Evolutionary conservation across 2,329 filamentous ascomycete species (phyloP).

Genomic region (Trichophyton mentagrophytes): DNA sequence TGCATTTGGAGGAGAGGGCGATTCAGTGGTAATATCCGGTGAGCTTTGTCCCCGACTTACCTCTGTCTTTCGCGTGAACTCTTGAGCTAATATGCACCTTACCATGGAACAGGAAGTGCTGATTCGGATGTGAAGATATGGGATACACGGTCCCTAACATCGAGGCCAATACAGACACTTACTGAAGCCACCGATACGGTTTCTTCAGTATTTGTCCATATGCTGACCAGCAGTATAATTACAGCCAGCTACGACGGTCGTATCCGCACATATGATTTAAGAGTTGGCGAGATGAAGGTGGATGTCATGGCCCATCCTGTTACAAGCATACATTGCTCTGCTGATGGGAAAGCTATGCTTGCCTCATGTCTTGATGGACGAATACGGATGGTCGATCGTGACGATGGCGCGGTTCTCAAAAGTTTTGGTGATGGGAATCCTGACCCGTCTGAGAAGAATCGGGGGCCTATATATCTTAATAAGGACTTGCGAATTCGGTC

Average conservation of each 20-base stretch:
- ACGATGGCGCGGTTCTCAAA: constrained; percentile 58
- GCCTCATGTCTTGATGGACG: constrained; percentile 64
- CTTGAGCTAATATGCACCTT: neutral
- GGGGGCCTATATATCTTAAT: constrained; percentile 41
- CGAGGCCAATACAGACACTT: constrained; percentile 33
- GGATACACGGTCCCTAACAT: constrained; percentile 29
- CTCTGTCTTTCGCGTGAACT: neutral
- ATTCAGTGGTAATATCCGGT: constrained; percentile 57
- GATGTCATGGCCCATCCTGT: constrained; percentile 58
- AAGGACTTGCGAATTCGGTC: constrained; percentile 61
- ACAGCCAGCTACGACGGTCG: constrained; percentile 74
- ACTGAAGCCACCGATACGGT: constrained; percentile 32
- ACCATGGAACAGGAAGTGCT: constrained; percentile 24
- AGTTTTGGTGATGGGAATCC: constrained; percentile 45
- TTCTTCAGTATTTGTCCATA: constrained; percentile 29
- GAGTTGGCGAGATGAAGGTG: constrained; percentile 56
- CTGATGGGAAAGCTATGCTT: constrained; percentile 61
- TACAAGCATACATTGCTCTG: constrained; percentile 60
- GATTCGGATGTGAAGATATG: constrained; percentile 33
- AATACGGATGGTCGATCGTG: constrained; percentile 68
- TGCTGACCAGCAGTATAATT: constrained; percentile 42
- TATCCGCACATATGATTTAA: constrained; percentile 68
- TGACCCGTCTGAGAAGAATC: neutral
- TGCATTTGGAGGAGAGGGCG: constrained; percentile 62
- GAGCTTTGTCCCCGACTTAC: constrained; percentile 19